Percentiles rank a stretch among this genome's conserved stretches.
These are phyloP conservation scores for Kwoniella europaea DNA, from an alignment of 768 basidiomycete species.

Conservation along the genomic window DNA sequence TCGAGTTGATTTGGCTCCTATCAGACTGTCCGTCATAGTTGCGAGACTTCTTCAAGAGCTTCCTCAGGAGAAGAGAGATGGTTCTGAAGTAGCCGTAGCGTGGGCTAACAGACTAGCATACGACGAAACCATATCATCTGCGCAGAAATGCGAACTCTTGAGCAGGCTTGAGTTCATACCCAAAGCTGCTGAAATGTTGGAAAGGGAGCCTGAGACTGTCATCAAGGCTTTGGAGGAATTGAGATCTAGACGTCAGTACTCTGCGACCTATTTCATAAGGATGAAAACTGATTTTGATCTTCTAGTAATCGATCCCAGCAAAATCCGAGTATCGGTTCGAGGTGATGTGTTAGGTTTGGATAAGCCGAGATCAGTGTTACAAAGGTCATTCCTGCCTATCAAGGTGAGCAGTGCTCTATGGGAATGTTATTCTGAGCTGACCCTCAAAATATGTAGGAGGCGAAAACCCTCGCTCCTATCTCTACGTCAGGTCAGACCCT, in stretches of 20 bases:
- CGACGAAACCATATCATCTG: conserved; percentile 69
- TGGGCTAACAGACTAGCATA: conserved; percentile 71
- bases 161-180: conserved; percentile 80
- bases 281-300: neutral
- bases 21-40: conserved; percentile 77
- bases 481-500: conserved; percentile 72
- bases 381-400: conserved; percentile 70
- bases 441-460: conserved; percentile 21
- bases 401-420: conserved; percentile 62
- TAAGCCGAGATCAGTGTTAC: conserved; percentile 76
- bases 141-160: conserved; percentile 70
- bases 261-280: neutral
- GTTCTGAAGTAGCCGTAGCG: conserved; percentile 75
- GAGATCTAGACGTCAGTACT: conserved; percentile 67
- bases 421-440: neutral
- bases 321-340: conserved; percentile 85
- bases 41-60: conserved; percentile 89
- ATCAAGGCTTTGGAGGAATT: conserved; percentile 77
- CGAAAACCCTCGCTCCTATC: conserved; percentile 67
- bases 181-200: conserved; percentile 70
- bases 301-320: conserved; percentile 79
- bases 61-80: conserved; percentile 89
- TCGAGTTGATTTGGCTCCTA: neutral
- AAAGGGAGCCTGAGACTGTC: conserved; percentile 73
- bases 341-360: conserved; percentile 76